These are phyloP conservation scores for Bipolaris bicolor DNA, from an alignment of 2,329 filamentous ascomycete genomes.

Conservation along the genomic window DNA sequence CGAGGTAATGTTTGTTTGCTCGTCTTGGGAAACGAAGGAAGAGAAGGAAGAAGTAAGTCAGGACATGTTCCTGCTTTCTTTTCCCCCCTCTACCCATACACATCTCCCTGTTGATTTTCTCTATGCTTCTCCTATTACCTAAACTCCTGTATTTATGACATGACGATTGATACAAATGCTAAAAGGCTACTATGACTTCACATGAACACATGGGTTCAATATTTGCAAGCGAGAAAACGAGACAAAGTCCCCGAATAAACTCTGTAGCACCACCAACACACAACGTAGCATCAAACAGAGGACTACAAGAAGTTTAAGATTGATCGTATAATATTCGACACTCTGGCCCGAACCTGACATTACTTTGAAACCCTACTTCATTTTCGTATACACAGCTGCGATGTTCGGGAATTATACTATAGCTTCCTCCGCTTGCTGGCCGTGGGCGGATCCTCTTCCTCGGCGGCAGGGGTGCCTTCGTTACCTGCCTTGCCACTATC, in stretches of 20 bases:
- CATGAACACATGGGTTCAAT: neutral
- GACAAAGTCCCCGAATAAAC: neutral
- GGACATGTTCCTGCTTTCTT: neutral
- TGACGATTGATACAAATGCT: neutral
- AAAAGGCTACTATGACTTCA: neutral
- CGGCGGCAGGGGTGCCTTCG: slow-evolving; percentile 38
- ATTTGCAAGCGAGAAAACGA: neutral
- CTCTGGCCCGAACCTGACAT: neutral
- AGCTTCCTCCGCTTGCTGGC: slow-evolving; percentile 41
- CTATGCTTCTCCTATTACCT: neutral
- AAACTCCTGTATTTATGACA: neutral
- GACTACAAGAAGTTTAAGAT: neutral
- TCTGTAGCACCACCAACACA: neutral
- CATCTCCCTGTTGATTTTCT: neutral
- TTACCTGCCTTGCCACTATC: slow-evolving; percentile 32
- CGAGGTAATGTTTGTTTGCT: too few relatives aligned
- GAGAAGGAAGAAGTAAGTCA: too few relatives aligned
- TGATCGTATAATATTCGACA: neutral
- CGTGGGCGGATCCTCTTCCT: slow-evolving; percentile 33
- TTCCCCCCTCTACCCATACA: neutral
- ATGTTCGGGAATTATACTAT: slow-evolving; percentile 20
- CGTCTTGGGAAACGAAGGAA: too few relatives aligned
- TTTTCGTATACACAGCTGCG: neutral
- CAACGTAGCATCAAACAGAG: neutral
- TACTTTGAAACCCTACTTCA: neutral